Conservation (phyloP, 345 rosid species). For the Linum usitatissimum region DNA sequence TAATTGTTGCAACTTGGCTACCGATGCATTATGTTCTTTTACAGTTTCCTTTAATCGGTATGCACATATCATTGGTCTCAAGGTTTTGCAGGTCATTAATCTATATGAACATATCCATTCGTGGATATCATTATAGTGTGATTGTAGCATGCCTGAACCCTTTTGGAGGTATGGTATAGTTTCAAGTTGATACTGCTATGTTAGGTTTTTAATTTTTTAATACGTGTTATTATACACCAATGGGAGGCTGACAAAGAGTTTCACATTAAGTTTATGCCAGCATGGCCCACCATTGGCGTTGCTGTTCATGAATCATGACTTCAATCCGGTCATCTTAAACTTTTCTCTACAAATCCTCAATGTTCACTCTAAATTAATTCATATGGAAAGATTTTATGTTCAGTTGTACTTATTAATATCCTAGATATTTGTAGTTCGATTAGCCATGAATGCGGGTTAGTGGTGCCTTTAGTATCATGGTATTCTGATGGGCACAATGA, state of each 20-base stretch:
- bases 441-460: too few species aligned
- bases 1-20: too few species aligned
- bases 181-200: conserved; percentile 10
- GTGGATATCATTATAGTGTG: conserved; percentile 17
- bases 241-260: conserved; percentile 7
- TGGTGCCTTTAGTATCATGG: too few species aligned
- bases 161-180: conserved; percentile 29
- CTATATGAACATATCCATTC: conserved; percentile 12
- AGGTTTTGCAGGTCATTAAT: conserved; percentile 34
- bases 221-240: conserved; percentile 5
- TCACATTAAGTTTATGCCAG: conserved; percentile 10
- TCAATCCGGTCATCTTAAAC: conserved; percentile 12
- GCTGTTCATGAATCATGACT: conserved; percentile 7
- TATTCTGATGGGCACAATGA: too few species aligned
- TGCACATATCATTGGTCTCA: conserved; percentile 17
- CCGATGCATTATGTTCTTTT: background rate
- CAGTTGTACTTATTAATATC: background rate
- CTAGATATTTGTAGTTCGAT: background rate
- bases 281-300: conserved; percentile 9
- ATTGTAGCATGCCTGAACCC: conserved; percentile 21
- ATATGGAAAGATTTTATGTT: background rate
- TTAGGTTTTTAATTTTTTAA: conserved; percentile 10
- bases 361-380: too few species aligned
- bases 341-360: background rate
- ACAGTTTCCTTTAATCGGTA: background rate